These are phyloP conservation scores for Sporothrix protearum DNA, from an alignment of 2,329 filamentous ascomycete species.

Conservation along the genomic window DNA sequence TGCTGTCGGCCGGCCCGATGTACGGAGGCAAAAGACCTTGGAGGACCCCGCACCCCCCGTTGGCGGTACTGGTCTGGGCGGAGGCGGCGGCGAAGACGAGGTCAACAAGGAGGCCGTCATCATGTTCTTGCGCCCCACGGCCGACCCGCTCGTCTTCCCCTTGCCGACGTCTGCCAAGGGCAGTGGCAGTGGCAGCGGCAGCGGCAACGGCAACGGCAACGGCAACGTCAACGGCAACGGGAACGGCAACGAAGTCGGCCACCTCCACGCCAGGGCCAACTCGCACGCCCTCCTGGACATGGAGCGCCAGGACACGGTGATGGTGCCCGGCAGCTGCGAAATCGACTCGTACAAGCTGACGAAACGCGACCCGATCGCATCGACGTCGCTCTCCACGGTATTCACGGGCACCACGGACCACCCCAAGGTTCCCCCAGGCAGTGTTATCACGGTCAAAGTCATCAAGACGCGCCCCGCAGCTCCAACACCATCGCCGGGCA, in stretches of 20 bases:
- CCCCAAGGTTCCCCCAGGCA: constrained; percentile 48
- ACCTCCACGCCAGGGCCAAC: neutral
- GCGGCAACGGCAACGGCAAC: too few relatives aligned
- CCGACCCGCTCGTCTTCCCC: constrained; percentile 51
- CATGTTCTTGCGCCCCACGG: constrained; percentile 51
- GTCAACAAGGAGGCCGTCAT: constrained; percentile 49
- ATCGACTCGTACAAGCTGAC: constrained; percentile 54
- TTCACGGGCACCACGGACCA: constrained; percentile 49
- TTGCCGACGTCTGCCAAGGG: constrained; percentile 46
- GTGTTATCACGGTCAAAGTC: constrained; percentile 58
- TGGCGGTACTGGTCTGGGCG: constrained; percentile 34
- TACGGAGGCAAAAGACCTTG: constrained; percentile 35
- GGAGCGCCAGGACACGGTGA: constrained; percentile 47
- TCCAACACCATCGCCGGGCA: constrained; percentile 21
- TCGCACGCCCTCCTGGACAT: constrained; percentile 53
- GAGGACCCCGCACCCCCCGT: constrained; percentile 23
- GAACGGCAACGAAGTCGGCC: constrained; percentile 46
- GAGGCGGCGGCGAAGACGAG: too few relatives aligned
- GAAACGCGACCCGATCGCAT: constrained; percentile 55
- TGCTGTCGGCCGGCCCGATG: constrained; percentile 35
- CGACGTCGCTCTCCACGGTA: constrained; percentile 53
- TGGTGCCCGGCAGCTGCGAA: constrained; percentile 49
- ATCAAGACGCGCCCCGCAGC: constrained; percentile 50
- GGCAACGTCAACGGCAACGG: too few relatives aligned
- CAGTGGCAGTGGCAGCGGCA: too few relatives aligned